Conservation (phyloP, 805 yeast genomes). For the Naumovozyma dairenensis region DNA sequence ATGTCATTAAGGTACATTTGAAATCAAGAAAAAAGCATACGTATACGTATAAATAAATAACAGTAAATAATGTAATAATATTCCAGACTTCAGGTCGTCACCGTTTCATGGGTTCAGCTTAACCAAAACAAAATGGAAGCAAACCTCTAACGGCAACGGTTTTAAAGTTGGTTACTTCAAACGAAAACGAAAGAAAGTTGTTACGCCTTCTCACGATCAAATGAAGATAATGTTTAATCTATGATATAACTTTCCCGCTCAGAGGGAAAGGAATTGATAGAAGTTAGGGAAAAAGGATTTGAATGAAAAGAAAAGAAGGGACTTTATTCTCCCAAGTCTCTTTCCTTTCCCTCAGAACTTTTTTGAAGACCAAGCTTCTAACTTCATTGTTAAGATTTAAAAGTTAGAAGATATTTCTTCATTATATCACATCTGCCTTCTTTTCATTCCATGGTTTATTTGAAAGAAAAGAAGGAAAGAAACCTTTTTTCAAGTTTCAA, state of each 20-base stretch:
- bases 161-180: constrained; percentile 62
- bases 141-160: constrained; percentile 98
- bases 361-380: no score
- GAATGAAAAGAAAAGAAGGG: no score
- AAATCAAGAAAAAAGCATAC: background rate
- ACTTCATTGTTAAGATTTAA: no score
- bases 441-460: no score
- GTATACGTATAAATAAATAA: background rate
- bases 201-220: constrained; percentile 2
- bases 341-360: no score
- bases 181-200: no score
- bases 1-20: constrained; percentile 21
- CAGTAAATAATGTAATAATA: constrained; percentile 29
- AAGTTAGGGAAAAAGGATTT: background rate
- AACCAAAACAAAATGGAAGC: constrained; percentile 41
- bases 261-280: background rate
- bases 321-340: no score
- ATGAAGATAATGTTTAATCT: background rate
- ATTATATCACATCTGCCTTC: no score
- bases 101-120: constrained; percentile 82
- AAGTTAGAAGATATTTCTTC: no score
- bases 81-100: constrained; percentile 90
- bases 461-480: no score
- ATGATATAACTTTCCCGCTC: background rate
- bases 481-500: no score